A percentile compares a stretch with the other conserved stretches of the same genome.
Evolutionary conservation across 345 rosid genomes (phyloP).

Genomic region (Aurinia saxatilis): DNA sequence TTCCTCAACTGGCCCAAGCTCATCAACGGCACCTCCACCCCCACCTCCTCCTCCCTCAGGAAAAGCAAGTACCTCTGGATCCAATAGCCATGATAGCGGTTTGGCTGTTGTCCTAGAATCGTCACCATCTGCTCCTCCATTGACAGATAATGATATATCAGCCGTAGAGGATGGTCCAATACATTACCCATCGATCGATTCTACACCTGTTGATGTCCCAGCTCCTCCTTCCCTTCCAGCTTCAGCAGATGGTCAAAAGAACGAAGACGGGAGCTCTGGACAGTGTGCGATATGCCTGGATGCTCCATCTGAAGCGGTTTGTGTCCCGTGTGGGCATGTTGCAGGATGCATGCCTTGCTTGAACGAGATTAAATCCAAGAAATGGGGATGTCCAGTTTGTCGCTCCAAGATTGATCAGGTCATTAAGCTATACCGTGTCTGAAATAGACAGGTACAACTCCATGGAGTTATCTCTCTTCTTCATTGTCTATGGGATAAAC

Average conservation of each 20-base stretch:
- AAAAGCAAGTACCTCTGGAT: slow-evolving; percentile 26
- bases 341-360: slow-evolving; percentile 95
- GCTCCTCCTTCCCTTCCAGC: slow-evolving; percentile 7
- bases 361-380: slow-evolving; percentile 72
- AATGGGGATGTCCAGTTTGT: slow-evolving; percentile 94
- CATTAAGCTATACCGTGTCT: slow-evolving; percentile 67
- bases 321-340: slow-evolving; percentile 98
- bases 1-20: slow-evolving; percentile 38
- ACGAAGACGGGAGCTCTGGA: slow-evolving; percentile 43
- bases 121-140: slow-evolving; percentile 64
- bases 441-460: slow-evolving; percentile 22
- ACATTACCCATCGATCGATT: slow-evolving; percentile 75
- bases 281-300: slow-evolving; percentile 79
- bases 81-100: slow-evolving; percentile 21
- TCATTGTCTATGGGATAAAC: slow-evolving; percentile 12
- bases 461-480: background rate
- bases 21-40: slow-evolving; percentile 21
- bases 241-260: slow-evolving; percentile 34
- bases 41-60: slow-evolving; percentile 30
- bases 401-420: slow-evolving; percentile 83
- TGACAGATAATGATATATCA: slow-evolving; percentile 31
- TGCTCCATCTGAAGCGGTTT: slow-evolving; percentile 89
- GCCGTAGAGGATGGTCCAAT: slow-evolving; percentile 50
- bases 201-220: slow-evolving; percentile 43
- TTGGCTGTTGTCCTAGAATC: slow-evolving; percentile 20